phyloP scores from a whole-genome alignment of 2,329 filamentous ascomycete species.

The Tricladium varicosporioides region DNA sequence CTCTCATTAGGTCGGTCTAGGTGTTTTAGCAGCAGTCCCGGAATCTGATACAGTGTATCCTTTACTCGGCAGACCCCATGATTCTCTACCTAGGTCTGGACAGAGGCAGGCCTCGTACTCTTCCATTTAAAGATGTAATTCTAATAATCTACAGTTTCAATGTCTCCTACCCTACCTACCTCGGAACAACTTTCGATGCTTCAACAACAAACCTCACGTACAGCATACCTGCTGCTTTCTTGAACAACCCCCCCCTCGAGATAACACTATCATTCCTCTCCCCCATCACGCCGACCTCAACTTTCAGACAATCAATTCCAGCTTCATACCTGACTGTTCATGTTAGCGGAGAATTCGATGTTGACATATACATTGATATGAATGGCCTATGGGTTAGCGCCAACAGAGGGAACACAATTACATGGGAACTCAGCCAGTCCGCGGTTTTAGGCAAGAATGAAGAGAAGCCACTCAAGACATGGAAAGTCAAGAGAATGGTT shows the following conservation, averaged over 20 bases:
- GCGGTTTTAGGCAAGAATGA: slow-evolving; percentile 36
- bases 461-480: slow-evolving; percentile 56
- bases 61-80: slow-evolving; percentile 63
- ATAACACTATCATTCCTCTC: slow-evolving; percentile 57
- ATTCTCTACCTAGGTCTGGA: slow-evolving; percentile 48
- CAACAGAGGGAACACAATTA: slow-evolving; percentile 64
- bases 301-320: slow-evolving; percentile 45
- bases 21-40: slow-evolving; percentile 60
- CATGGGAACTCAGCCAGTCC: slow-evolving; percentile 61
- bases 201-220: slow-evolving; percentile 71
- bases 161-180: slow-evolving; percentile 56
- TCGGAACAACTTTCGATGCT: slow-evolving; percentile 64
- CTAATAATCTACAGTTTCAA: slow-evolving; percentile 44
- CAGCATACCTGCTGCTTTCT: slow-evolving; percentile 46
- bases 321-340: slow-evolving; percentile 74
- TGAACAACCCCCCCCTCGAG: slow-evolving; percentile 43
- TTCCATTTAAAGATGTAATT: not conserved
- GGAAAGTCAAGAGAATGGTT: slow-evolving; percentile 57
- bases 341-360: slow-evolving; percentile 63
- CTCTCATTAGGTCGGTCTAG: slow-evolving; percentile 52
- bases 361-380: slow-evolving; percentile 65
- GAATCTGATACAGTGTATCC: slow-evolving; percentile 60
- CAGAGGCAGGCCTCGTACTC: slow-evolving; percentile 32
- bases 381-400: slow-evolving; percentile 84
- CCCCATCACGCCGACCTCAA: slow-evolving; percentile 34